A percentile compares a stretch with the other conserved stretches of the same genome.
phyloP scores from a whole-genome alignment of 805 yeast species.

The Ogataea parapolymorpha region DNA sequence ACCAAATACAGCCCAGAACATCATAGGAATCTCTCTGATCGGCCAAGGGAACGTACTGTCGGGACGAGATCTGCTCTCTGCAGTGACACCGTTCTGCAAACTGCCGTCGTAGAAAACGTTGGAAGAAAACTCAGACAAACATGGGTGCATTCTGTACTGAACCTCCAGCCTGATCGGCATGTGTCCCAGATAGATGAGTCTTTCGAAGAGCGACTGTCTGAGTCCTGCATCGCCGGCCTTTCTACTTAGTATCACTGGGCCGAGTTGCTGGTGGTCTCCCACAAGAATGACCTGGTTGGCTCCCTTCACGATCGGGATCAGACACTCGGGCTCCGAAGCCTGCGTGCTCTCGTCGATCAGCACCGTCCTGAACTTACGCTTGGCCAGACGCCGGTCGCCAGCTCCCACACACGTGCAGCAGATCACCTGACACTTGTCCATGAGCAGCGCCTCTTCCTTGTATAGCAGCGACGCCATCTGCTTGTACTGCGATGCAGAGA shows the following conservation, averaged over 20 bases:
- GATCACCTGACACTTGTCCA: conserved; percentile 67
- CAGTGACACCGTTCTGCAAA: conserved; percentile 86
- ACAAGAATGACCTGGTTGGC: conserved; percentile 83
- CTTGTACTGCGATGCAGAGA: conserved; percentile 51
- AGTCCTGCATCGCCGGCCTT: conserved; percentile 86
- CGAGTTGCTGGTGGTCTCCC: conserved; percentile 95
- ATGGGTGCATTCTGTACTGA: conserved; percentile 94
- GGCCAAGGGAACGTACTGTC: conserved; percentile 88
- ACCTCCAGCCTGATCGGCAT: conserved; percentile 83
- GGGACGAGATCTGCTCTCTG: conserved; percentile 58
- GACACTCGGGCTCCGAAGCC: conserved; percentile 87
- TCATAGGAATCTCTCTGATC: conserved; percentile 77
- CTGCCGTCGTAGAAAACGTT: conserved; percentile 92
- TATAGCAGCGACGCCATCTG: conserved; percentile 41
- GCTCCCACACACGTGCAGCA: conserved; percentile 95
- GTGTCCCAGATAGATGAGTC: conserved; percentile 78
- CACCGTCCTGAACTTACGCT: conserved; percentile 66
- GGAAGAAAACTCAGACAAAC: conserved; percentile 80
- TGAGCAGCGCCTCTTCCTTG: conserved; percentile 45
- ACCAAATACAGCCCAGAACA: conserved; percentile 91
- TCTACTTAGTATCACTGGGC: conserved; percentile 82
- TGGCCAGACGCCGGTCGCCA: conserved; percentile 63
- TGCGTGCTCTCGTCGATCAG: conserved; percentile 92
- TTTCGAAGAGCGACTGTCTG: conserved; percentile 81
- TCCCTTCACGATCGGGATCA: conserved; percentile 86